A percentile compares a stretch with the other conserved stretches of the same genome.
These are phyloP conservation scores for Pichia sp. DNA, from an alignment of 1,139 yeast genomes.

Conservation along the genomic window DNA sequence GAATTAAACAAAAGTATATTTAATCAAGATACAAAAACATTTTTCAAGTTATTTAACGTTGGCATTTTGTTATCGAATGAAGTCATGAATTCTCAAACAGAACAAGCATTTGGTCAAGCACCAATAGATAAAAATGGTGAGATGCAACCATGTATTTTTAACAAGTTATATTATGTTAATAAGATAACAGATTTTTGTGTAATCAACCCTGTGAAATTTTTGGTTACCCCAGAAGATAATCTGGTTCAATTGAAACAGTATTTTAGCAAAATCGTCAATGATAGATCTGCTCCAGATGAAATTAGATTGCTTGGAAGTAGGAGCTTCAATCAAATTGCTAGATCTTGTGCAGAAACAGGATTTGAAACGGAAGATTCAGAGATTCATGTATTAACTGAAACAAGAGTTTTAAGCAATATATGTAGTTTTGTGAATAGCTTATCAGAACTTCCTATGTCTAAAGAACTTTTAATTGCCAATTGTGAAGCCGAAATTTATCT, in stretches of 20 bases:
- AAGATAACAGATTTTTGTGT: slow-evolving; percentile 42
- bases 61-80: slow-evolving; percentile 40
- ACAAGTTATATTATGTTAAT: slow-evolving; percentile 37
- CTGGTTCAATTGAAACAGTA: slow-evolving; percentile 45
- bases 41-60: slow-evolving; percentile 40
- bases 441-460: slow-evolving; percentile 36
- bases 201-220: slow-evolving; percentile 45
- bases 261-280: slow-evolving; percentile 40
- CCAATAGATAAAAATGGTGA: slow-evolving; percentile 20
- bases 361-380: slow-evolving; percentile 27
- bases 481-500: slow-evolving; percentile 65
- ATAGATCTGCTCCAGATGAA: slow-evolving; percentile 36
- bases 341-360: slow-evolving; percentile 43
- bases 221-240: slow-evolving; percentile 35
- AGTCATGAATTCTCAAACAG: slow-evolving; percentile 6
- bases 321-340: slow-evolving; percentile 45
- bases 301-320: slow-evolving; percentile 43
- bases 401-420: slow-evolving; percentile 36
- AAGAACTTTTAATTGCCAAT: slow-evolving; percentile 40
- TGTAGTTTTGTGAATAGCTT: slow-evolving; percentile 33
- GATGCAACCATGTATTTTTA: slow-evolving; percentile 36
- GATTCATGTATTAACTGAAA: slow-evolving; percentile 29
- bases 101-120: slow-evolving; percentile 12
- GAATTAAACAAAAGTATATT: slow-evolving; percentile 59
- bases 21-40: slow-evolving; percentile 47